Conservation (phyloP, 495 filamentous ascomycete species). For the Ramalina peruviana region DNA sequence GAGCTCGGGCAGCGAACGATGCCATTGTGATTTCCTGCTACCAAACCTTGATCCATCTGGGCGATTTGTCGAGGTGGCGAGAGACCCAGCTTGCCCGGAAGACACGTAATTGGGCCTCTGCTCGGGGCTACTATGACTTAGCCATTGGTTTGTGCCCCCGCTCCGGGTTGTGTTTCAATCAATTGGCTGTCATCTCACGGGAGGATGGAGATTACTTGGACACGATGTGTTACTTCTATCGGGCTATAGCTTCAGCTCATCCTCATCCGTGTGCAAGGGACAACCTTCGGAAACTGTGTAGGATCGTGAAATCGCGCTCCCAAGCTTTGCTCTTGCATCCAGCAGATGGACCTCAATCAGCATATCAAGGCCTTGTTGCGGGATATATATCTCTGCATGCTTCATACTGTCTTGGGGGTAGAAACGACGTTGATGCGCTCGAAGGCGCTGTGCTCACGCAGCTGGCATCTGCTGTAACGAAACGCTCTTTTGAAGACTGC, state of each 20-base stretch:
- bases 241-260: constrained; percentile 55
- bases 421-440: constrained; percentile 46
- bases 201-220: constrained; percentile 64
- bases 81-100: constrained; percentile 51
- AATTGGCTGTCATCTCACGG: constrained; percentile 71
- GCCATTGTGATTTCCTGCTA: constrained; percentile 64
- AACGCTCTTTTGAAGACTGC: constrained; percentile 46
- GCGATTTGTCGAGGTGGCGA: constrained; percentile 85
- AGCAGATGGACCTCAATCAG: no score
- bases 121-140: constrained; percentile 71
- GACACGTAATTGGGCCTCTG: constrained; percentile 63
- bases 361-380: no score
- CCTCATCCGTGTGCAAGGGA: constrained; percentile 56
- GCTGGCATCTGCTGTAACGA: constrained; percentile 57
- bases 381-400: no score
- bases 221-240: constrained; percentile 78
- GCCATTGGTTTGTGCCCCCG: constrained; percentile 65
- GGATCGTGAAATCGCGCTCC: no score
- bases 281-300: constrained; percentile 58
- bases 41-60: constrained; percentile 68
- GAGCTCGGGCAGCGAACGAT: constrained; percentile 34
- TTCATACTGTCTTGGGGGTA: no score
- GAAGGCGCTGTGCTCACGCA: constrained; percentile 76
- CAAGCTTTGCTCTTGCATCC: no score
- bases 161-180: constrained; percentile 73